Percentiles rank a stretch among this genome's conserved stretches.
Evolutionary conservation across 805 yeast species (phyloP).

Genomic region (Starmerella khaoyaiensis): DNA sequence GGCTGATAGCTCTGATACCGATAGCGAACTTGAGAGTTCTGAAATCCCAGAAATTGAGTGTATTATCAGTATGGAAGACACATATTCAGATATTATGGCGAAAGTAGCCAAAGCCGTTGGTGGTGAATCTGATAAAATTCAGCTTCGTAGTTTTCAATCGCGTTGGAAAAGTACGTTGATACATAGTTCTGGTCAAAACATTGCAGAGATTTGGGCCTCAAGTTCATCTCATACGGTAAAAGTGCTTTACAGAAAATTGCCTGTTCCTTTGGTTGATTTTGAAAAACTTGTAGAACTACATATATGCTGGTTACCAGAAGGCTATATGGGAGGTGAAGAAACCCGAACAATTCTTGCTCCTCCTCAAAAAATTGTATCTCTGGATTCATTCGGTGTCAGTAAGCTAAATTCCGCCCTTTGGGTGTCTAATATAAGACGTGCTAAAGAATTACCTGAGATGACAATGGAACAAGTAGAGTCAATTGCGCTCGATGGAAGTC

Average conservation of each 20-base stretch:
- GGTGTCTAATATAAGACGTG: no score
- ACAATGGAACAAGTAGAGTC: neutral
- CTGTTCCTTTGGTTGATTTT: constrained; percentile 58
- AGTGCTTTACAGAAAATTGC: constrained; percentile 66
- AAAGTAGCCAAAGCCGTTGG: constrained; percentile 46
- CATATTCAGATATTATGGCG: constrained; percentile 48
- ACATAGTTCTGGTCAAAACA: constrained; percentile 7
- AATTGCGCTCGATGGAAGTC: constrained; percentile 32
- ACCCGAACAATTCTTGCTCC: neutral
- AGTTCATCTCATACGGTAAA: neutral
- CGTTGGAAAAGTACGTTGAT: neutral
- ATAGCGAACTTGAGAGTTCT: constrained; percentile 6
- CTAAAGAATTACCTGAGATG: no score
- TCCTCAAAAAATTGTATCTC: no score
- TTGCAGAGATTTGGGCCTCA: constrained; percentile 13
- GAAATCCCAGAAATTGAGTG: constrained; percentile 21
- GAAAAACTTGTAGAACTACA: constrained; percentile 60
- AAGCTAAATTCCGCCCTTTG: constrained; percentile 9
- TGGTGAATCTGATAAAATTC: constrained; percentile 47
- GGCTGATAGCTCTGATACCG: constrained; percentile 17
- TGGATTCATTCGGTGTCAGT: no score
- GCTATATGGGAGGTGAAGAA: constrained; percentile 29
- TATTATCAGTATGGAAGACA: constrained; percentile 55
- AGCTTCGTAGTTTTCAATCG: constrained; percentile 32
- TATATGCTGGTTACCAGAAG: constrained; percentile 60